Evolutionary conservation across 805 yeast species (phyloP).

Genomic region (Naumovozyma castellii): DNA sequence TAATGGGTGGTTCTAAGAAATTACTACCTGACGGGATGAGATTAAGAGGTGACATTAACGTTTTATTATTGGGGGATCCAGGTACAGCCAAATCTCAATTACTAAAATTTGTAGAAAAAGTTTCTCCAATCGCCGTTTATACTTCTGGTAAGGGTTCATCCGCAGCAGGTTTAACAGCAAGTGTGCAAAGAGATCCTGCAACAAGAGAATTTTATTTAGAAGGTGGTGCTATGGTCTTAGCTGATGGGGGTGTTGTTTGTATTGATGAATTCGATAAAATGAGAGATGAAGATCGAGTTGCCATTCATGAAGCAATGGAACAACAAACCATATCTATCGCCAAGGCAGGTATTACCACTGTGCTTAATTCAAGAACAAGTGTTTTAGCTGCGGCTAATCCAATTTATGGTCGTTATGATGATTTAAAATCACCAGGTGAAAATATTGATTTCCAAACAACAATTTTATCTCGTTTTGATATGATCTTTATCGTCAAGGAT

Average conservation of each 20-base stretch:
- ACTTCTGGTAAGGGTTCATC: slow-evolving; percentile 99
- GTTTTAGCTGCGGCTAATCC: slow-evolving; percentile 98
- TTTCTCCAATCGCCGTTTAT: slow-evolving; percentile 87
- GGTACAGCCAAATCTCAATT: slow-evolving; percentile 98
- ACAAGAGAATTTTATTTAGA: slow-evolving; percentile 90
- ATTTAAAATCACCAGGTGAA: slow-evolving; percentile 92
- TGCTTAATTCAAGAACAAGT: slow-evolving; percentile 89
- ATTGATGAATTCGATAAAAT: slow-evolving; percentile 98
- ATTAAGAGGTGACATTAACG: slow-evolving; percentile 94
- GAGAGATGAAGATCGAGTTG: slow-evolving; percentile 98
- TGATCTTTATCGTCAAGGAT: slow-evolving; percentile 95
- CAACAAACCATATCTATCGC: slow-evolving; percentile 98
- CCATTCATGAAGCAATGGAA: slow-evolving; percentile 99
- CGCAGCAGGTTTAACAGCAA: slow-evolving; percentile 98
- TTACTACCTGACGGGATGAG: slow-evolving; percentile 92
- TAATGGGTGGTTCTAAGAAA: slow-evolving; percentile 92
- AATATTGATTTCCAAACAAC: slow-evolving; percentile 97
- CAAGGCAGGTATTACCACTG: slow-evolving; percentile 97
- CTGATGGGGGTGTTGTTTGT: slow-evolving; percentile 98
- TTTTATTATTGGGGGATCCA: slow-evolving; percentile 89
- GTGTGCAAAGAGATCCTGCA: slow-evolving; percentile 83
- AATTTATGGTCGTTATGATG: slow-evolving; percentile 92
- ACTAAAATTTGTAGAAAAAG: slow-evolving; percentile 89
- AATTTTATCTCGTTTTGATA: slow-evolving; percentile 92
- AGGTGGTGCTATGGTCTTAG: slow-evolving; percentile 99